Conservation (phyloP, 1,139 yeast genomes). For the Geotrichum bryndzae region DNA sequence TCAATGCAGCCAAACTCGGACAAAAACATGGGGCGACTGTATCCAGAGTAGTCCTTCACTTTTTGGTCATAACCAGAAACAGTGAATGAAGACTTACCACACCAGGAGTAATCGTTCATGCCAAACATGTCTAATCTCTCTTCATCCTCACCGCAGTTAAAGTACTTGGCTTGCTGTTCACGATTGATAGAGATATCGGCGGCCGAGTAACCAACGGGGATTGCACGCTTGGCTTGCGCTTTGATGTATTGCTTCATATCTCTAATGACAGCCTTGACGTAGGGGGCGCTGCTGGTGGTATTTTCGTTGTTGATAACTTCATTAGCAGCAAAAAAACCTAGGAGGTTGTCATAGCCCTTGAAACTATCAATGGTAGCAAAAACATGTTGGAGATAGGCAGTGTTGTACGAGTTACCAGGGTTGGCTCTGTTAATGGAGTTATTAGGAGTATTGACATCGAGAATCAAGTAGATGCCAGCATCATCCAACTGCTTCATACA, state of each 20-base stretch:
- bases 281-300: conserved; percentile 69
- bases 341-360: conserved; percentile 71
- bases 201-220: conserved; percentile 96
- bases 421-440: conserved; percentile 78
- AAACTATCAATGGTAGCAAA: conserved; percentile 73
- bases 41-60: conserved; percentile 60
- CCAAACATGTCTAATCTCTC: conserved; percentile 88
- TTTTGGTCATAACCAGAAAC: conserved; percentile 76
- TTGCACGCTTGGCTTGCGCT: conserved; percentile 51
- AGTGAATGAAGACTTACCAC: conserved; percentile 75
- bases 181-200: conserved; percentile 70
- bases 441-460: conserved; percentile 85
- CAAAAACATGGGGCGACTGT: conserved; percentile 74
- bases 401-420: conserved; percentile 49
- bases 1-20: conserved; percentile 91
- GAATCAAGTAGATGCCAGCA: conserved; percentile 84
- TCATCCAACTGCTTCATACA: conserved; percentile 88
- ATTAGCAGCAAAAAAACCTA: conserved; percentile 94
- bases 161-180: conserved; percentile 59
- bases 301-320: conserved; percentile 76
- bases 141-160: conserved; percentile 65
- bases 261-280: conserved; percentile 73
- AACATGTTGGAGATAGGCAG: conserved; percentile 47
- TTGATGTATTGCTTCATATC: conserved; percentile 76
- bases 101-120: conserved; percentile 95